Percentiles rank a stretch among this genome's conserved stretches.
Conservation (phyloP, 257 asterid genomes). For the Leptodermis oblonga region DNA sequence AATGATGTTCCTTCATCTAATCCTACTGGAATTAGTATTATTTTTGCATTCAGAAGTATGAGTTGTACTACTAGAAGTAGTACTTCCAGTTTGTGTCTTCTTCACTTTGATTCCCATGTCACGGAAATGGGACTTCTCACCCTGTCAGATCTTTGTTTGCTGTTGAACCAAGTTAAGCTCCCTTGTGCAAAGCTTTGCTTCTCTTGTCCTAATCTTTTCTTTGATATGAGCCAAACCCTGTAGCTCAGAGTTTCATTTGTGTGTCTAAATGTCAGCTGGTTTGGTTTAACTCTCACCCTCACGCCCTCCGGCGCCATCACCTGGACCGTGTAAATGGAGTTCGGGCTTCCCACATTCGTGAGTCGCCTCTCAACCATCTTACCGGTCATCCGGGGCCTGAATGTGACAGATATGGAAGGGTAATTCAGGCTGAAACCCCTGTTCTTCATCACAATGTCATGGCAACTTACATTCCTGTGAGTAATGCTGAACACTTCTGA, state of each 20-base stretch:
- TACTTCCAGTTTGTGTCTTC: conserved; percentile 18
- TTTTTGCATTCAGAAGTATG: background rate
- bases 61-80: conserved; percentile 16
- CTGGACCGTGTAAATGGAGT: conserved; percentile 29
- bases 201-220: conserved; percentile 29
- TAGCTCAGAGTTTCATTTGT: conserved; percentile 58
- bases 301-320: conserved; percentile 74
- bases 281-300: conserved; percentile 59
- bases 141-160: conserved; percentile 32
- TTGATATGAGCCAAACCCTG: conserved; percentile 58
- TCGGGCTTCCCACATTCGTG: conserved; percentile 61
- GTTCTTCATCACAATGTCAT: conserved; percentile 41
- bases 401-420: conserved; percentile 65
- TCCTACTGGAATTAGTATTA: background rate
- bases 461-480: conserved; percentile 80
- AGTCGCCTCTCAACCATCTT: conserved; percentile 50
- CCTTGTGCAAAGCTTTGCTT: conserved; percentile 45
- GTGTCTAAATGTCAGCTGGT: conserved; percentile 44
- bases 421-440: conserved; percentile 84
- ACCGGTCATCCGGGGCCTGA: conserved; percentile 45
- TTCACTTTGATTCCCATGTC: conserved; percentile 56
- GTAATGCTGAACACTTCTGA: conserved; percentile 72
- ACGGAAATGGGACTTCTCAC: conserved; percentile 86
- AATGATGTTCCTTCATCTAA: conserved; percentile 8
- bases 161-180: conserved; percentile 69